These are phyloP conservation scores for Huntiella savannae DNA, from an alignment of 2,329 filamentous ascomycete genomes.

Conservation along the genomic window DNA sequence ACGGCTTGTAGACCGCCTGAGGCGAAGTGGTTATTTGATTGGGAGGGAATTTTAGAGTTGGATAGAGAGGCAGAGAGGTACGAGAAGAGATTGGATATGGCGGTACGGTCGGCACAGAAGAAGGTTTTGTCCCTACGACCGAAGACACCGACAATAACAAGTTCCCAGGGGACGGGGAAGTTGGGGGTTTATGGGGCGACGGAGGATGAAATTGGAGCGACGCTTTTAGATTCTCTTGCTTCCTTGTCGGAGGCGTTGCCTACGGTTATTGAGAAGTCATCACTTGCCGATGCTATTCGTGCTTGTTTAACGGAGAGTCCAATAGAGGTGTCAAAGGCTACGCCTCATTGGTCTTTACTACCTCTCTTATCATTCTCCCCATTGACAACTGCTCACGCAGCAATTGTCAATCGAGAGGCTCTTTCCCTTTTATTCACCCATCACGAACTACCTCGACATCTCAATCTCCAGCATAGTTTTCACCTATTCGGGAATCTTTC, in stretches of 20 bases:
- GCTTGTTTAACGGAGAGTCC: conserved; percentile 15
- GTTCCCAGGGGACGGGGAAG: conserved; percentile 11
- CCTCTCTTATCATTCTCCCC: conserved; percentile 60
- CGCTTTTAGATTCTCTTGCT: conserved; percentile 31
- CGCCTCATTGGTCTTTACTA: conserved; percentile 37
- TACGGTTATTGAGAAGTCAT: conserved; percentile 11
- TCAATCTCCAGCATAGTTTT: conserved; percentile 59
- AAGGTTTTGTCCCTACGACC: not conserved
- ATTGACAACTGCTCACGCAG: conserved; percentile 53
- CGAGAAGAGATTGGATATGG: conserved; percentile 15
- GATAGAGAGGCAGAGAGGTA: conserved; percentile 35
- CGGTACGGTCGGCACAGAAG: conserved; percentile 6
- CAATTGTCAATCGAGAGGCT: conserved; percentile 57
- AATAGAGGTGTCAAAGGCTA: conserved; percentile 18
- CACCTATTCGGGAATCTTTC: conserved; percentile 71
- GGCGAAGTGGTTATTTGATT: conserved; percentile 52
- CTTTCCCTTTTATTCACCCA: conserved; percentile 56
- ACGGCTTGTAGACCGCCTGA: conserved; percentile 30
- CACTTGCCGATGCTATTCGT: conserved; percentile 14
- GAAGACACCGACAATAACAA: conserved; percentile 2
- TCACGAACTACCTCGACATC: conserved; percentile 52
- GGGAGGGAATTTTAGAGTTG: conserved; percentile 47
- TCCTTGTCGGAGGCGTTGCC: conserved; percentile 20
- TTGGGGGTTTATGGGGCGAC: conserved; percentile 31
- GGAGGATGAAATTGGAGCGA: conserved; percentile 26